These are phyloP conservation scores for Arthrinium puccinioides DNA, from an alignment of 2,329 filamentous ascomycete species.

Conservation along the genomic window DNA sequence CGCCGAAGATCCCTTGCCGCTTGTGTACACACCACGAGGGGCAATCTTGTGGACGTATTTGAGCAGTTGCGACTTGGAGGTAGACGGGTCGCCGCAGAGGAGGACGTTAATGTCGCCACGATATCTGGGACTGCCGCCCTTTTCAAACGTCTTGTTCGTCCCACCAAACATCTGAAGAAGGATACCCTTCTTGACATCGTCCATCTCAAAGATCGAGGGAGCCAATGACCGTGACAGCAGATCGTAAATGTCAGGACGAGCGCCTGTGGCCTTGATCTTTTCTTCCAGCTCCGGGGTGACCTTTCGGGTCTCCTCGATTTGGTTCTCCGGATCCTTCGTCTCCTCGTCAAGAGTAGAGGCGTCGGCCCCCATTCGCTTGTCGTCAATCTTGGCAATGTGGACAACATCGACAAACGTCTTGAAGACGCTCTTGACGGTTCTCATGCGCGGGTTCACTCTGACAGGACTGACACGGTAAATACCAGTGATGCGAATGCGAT, in stretches of 20 bases:
- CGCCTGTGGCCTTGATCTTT: constrained; percentile 76
- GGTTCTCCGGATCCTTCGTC: constrained; percentile 62
- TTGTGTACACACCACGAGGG: constrained; percentile 77
- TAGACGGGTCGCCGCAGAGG: constrained; percentile 94
- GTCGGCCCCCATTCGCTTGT: constrained; percentile 88
- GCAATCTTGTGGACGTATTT: constrained; percentile 97
- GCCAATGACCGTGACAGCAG: constrained; percentile 84
- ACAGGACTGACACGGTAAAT: constrained; percentile 95
- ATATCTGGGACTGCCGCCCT: constrained; percentile 91
- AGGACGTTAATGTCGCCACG: constrained; percentile 96
- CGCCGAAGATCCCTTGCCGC: constrained; percentile 72
- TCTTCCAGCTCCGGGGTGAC: constrained; percentile 81
- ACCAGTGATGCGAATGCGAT: constrained; percentile 89
- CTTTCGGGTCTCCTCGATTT: constrained; percentile 76
- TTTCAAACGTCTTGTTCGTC: constrained; percentile 96
- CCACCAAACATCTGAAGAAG: constrained; percentile 93
- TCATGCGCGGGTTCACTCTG: constrained; percentile 85
- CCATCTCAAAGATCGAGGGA: constrained; percentile 94
- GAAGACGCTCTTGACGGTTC: constrained; percentile 89
- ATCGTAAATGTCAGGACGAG: constrained; percentile 84
- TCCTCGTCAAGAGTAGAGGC: constrained; percentile 80
- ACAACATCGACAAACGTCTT: constrained; percentile 96
- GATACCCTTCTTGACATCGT: constrained; percentile 98
- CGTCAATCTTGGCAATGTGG: constrained; percentile 94
- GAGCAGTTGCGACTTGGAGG: constrained; percentile 89